Evolutionary conservation across 352 stramenopile genomes (phyloP).

Genomic region (Thalassiosira allenii): DNA sequence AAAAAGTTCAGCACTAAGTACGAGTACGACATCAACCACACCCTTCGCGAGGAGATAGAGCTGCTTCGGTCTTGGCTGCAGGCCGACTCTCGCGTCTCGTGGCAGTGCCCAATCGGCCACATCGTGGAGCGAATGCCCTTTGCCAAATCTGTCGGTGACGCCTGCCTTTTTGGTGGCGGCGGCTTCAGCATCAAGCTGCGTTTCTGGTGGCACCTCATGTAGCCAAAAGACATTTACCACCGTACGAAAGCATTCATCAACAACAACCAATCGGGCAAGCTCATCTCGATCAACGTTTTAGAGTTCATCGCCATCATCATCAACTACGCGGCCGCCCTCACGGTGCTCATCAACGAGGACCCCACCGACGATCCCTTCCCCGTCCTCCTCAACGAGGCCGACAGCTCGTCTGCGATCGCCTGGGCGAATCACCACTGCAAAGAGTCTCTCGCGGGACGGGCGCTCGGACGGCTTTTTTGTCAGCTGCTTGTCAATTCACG

Average conservation of each 20-base stretch:
- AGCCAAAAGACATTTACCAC: conserved; percentile 4
- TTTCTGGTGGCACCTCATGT: conserved; percentile 17
- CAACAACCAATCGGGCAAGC: neutral
- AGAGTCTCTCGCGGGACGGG: conserved; percentile 1
- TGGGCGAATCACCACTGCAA: conserved; percentile 34
- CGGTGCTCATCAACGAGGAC: neutral
- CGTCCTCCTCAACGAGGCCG: conserved; percentile 7
- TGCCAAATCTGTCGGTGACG: conserved; percentile 3
- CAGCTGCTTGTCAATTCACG: conserved; percentile 31
- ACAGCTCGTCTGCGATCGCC: conserved; percentile 17
- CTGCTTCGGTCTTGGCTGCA: conserved; percentile 11
- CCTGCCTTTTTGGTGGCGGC: conserved; percentile 18
- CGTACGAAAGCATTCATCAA: conserved; percentile 3
- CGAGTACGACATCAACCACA: conserved; percentile 24
- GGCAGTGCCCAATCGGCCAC: conserved; percentile 18
- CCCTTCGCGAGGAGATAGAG: conserved; percentile 20
- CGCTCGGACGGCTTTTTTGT: conserved; percentile 34
- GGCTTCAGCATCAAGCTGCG: conserved; percentile 10
- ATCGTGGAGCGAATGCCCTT: conserved; percentile 15
- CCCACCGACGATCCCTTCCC: conserved; percentile 9
- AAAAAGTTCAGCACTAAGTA: conserved; percentile 12
- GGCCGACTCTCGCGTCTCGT: neutral
- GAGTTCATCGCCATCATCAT: conserved; percentile 49
- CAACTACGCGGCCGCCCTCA: conserved; percentile 29
- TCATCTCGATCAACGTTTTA: conserved; percentile 44